Percentiles rank a stretch among this genome's conserved stretches.
phyloP scores from a whole-genome alignment of 345 rosid genomes.

The Raphanus raphanistrum region DNA sequence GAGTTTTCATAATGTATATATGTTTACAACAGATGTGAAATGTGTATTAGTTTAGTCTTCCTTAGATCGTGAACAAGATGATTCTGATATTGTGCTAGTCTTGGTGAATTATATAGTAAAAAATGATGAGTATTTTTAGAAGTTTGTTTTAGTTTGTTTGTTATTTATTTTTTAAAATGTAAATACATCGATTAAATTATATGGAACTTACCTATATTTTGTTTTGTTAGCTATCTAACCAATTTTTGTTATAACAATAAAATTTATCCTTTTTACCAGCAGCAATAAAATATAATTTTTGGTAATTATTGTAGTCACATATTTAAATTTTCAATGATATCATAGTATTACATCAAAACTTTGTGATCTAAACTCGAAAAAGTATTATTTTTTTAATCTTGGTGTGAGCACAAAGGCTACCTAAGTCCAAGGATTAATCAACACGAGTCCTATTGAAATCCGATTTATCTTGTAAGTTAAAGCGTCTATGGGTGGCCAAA shows the following conservation, averaged over 20 bases:
- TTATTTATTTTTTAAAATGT: not conserved
- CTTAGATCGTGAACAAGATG: not conserved
- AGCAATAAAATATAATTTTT: too few relatives aligned
- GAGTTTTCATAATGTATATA: not conserved
- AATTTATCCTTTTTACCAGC: not conserved
- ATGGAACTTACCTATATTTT: not conserved
- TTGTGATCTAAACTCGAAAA: too few relatives aligned
- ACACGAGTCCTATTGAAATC: too few relatives aligned
- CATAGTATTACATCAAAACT: too few relatives aligned
- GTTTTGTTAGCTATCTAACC: not conserved
- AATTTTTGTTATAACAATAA: not conserved
- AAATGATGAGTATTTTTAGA: not conserved
- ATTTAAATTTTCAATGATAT: too few relatives aligned
- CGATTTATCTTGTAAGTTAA: too few relatives aligned
- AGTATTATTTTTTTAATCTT: too few relatives aligned
- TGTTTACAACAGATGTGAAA: not conserved
- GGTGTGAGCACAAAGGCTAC: too few relatives aligned
- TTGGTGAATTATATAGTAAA: not conserved
- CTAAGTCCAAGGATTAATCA: too few relatives aligned
- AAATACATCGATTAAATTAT: not conserved
- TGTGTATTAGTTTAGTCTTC: not conserved
- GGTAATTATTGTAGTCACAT: not conserved
- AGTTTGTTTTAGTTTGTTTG: not conserved
- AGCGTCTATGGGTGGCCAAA: too few relatives aligned
- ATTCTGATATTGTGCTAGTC: not conserved